These are phyloP conservation scores for Fraxinus greggii DNA, from an alignment of 305 asterid species.

Conservation along the genomic window DNA sequence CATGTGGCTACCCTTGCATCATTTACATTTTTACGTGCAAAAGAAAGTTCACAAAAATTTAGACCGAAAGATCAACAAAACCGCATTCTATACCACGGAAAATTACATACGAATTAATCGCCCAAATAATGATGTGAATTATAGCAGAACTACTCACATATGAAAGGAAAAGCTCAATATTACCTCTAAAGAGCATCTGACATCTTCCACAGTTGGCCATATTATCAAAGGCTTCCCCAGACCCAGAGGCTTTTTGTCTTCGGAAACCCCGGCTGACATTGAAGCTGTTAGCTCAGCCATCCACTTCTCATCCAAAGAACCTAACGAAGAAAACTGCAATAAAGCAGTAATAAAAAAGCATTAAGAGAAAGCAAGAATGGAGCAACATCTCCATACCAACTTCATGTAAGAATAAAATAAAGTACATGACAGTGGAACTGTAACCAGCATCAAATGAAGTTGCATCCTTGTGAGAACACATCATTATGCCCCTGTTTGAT, in stretches of 20 bases:
- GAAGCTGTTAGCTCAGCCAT: conserved; percentile 83
- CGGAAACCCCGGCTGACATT: conserved; percentile 77
- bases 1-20: not conserved
- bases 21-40: not conserved
- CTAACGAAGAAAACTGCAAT: conserved; percentile 87
- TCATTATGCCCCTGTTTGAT: too few species aligned
- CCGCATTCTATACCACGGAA: not conserved
- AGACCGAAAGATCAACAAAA: not conserved
- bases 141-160: not conserved
- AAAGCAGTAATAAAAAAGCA: conserved; percentile 23
- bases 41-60: not conserved
- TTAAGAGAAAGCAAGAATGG: conserved; percentile 22
- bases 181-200: conserved; percentile 93
- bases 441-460: not conserved
- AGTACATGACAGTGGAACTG: not conserved
- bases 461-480: not conserved
- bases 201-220: conserved; percentile 95
- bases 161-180: conserved; percentile 9
- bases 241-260: conserved; percentile 78
- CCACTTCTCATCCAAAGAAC: conserved; percentile 98
- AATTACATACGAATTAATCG: not conserved
- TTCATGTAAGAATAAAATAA: not conserved
- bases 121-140: not conserved
- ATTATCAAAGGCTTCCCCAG: conserved; percentile 72
- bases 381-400: conserved; percentile 17